A percentile compares a stretch with the other conserved stretches of the same genome.
Conservation (phyloP, 208 protist species). For the Herpetomonas tarakana region DNA sequence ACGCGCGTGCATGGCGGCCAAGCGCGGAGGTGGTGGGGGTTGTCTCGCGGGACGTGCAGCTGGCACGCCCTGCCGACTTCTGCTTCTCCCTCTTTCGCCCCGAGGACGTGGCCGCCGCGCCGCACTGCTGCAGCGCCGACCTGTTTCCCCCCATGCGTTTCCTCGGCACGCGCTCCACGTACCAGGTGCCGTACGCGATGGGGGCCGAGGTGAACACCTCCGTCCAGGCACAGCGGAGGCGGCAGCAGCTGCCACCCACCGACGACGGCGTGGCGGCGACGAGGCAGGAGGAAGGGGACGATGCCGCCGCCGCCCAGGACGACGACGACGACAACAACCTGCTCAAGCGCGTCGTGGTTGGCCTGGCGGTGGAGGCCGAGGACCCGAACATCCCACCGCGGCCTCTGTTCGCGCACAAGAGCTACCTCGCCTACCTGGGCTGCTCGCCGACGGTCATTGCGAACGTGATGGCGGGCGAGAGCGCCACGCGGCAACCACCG, state of each 20-base stretch:
- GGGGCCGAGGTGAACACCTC: constrained; percentile 37
- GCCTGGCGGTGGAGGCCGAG: constrained; percentile 18
- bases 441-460: constrained; percentile 3
- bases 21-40: constrained; percentile 58
- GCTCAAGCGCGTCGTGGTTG: constrained; percentile 17
- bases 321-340: constrained; percentile 23
- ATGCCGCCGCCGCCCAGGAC: neutral
- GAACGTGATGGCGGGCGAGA: neutral
- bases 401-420: constrained; percentile 26
- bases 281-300: neutral
- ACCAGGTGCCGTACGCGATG: constrained; percentile 54
- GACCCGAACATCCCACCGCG: constrained; percentile 31
- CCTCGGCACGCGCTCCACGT: constrained; percentile 30
- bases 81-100: constrained; percentile 48
- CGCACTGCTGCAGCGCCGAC: constrained; percentile 42
- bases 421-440: constrained; percentile 8
- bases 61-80: constrained; percentile 76
- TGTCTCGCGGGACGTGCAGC: constrained; percentile 67
- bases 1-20: neutral
- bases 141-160: constrained; percentile 64
- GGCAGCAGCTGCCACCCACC: neutral
- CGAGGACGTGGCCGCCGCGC: constrained; percentile 21
- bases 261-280: neutral
- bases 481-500: neutral
- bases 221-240: constrained; percentile 8